Evolutionary conservation across 2,329 filamentous ascomycete species (phyloP).

Genomic region (Stylonectria norvegica): DNA sequence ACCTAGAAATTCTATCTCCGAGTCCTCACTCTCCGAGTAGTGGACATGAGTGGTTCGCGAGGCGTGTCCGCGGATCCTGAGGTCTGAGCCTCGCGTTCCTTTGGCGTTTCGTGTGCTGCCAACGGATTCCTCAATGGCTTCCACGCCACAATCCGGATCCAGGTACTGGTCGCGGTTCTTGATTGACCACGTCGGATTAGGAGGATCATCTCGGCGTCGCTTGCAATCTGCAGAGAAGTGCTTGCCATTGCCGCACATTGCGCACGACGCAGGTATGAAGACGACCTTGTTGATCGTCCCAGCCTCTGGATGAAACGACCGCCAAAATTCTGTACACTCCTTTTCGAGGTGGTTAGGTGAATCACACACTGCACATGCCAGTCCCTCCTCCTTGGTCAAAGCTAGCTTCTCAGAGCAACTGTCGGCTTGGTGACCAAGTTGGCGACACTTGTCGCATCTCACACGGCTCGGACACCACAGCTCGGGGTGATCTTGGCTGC

Average conservation of each 20-base stretch:
- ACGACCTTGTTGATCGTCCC: conserved; percentile 46
- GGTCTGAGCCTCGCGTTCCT: conserved; percentile 23
- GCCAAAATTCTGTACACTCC: conserved; percentile 60
- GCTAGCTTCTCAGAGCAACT: conserved; percentile 56
- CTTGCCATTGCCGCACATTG: conserved; percentile 49
- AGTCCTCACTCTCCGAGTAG: conserved; percentile 47
- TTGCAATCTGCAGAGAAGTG: conserved; percentile 59
- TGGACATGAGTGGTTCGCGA: conserved; percentile 38
- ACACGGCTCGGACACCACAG: conserved; percentile 48
- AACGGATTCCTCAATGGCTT: conserved; percentile 36
- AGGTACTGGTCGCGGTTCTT: conserved; percentile 48
- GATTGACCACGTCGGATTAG: conserved; percentile 51
- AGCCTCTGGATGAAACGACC: conserved; percentile 46
- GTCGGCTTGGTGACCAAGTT: conserved; percentile 54
- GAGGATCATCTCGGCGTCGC: conserved; percentile 15
- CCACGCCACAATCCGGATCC: conserved; percentile 40
- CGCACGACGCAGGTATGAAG: conserved; percentile 51
- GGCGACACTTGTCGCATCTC: conserved; percentile 58
- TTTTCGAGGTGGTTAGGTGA: conserved; percentile 55
- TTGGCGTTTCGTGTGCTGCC: conserved; percentile 21
- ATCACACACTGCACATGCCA: conserved; percentile 60
- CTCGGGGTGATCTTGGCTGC: conserved; percentile 43
- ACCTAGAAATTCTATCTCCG: conserved; percentile 43
- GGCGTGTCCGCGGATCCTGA: conserved; percentile 35
- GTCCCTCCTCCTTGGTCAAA: conserved; percentile 48